Percentiles rank a stretch among this genome's conserved stretches.
Evolutionary conservation across 306 rosid species (phyloP).

Genomic region (Lathyrus aphaca): DNA sequence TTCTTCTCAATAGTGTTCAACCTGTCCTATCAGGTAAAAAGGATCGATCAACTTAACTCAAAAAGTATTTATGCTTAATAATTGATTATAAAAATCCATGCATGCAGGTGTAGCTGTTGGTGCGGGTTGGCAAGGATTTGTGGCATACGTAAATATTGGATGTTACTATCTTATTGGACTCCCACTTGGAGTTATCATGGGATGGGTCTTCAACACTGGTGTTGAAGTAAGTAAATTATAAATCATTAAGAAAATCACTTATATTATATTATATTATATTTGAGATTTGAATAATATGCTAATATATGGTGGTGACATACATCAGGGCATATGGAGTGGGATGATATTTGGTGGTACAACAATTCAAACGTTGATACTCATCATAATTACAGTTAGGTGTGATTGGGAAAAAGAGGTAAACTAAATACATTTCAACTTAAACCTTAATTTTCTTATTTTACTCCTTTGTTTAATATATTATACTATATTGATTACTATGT

Average conservation of each 20-base stretch:
- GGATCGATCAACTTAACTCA: no score
- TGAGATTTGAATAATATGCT: neutral
- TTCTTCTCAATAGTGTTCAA: slow-evolving; percentile 73
- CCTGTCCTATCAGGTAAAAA: slow-evolving; percentile 64
- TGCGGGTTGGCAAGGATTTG: slow-evolving; percentile 67
- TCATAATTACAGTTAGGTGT: slow-evolving; percentile 44
- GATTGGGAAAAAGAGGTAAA: slow-evolving; percentile 73
- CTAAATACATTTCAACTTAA: neutral
- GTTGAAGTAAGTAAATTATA: slow-evolving; percentile 9
- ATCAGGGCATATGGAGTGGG: slow-evolving; percentile 80
- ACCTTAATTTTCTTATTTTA: neutral
- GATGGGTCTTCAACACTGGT: slow-evolving; percentile 44
- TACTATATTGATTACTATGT: no score
- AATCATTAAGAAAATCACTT: no score
- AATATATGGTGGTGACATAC: neutral
- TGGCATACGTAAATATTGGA: slow-evolving; percentile 60
- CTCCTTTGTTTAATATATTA: no score
- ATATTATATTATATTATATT: no score
- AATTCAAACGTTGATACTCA: slow-evolving; percentile 57
- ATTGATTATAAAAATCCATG: neutral
- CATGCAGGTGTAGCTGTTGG: slow-evolving; percentile 70
- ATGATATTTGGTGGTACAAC: slow-evolving; percentile 86
- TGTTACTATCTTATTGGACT: slow-evolving; percentile 60
- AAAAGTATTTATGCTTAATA: no score
- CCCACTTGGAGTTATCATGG: slow-evolving; percentile 55